Percentiles rank a stretch among this genome's conserved stretches.
Conservation (phyloP, 139 green algal genomes). For the Ulvella scutata region DNA sequence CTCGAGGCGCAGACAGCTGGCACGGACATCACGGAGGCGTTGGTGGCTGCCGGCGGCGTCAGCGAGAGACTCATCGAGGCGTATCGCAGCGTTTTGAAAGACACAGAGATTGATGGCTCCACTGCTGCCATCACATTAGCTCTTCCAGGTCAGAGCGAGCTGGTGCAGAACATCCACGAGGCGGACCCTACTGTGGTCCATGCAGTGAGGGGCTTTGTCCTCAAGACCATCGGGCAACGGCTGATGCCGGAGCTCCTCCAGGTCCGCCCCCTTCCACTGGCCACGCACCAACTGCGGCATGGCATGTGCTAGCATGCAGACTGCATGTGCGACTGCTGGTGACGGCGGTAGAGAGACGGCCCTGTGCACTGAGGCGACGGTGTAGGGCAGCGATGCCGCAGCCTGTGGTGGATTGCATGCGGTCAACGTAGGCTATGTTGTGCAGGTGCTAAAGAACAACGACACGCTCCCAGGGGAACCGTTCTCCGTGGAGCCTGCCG, state of each 20-base stretch:
- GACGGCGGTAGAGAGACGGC: too few species aligned
- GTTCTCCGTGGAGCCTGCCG: conserved; percentile 39
- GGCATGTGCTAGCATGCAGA: too few species aligned
- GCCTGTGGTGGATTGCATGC: background rate
- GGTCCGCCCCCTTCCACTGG: background rate
- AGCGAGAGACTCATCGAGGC: conserved; percentile 33
- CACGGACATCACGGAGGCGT: background rate
- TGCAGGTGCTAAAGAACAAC: conserved; percentile 34
- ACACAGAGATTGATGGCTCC: conserved; percentile 5
- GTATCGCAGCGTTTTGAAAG: conserved; percentile 15
- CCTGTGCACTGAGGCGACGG: too few species aligned
- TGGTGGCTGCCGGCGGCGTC: conserved; percentile 44
- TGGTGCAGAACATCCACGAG: conserved; percentile 8
- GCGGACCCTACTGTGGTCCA: conserved; percentile 9
- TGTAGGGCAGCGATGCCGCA: too few species aligned
- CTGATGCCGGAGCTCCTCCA: background rate
- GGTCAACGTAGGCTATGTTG: background rate
- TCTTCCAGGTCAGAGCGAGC: conserved; percentile 5
- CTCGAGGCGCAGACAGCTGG: background rate
- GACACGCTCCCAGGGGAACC: conserved; percentile 29
- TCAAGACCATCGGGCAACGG: background rate
- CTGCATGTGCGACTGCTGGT: too few species aligned
- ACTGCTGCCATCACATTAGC: conserved; percentile 3
- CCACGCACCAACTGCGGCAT: too few species aligned
- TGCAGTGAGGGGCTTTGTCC: background rate